Base-by-base conservation (phyloP, 176 grass and related monocot species). In the Pontederia paniculata region DNA sequence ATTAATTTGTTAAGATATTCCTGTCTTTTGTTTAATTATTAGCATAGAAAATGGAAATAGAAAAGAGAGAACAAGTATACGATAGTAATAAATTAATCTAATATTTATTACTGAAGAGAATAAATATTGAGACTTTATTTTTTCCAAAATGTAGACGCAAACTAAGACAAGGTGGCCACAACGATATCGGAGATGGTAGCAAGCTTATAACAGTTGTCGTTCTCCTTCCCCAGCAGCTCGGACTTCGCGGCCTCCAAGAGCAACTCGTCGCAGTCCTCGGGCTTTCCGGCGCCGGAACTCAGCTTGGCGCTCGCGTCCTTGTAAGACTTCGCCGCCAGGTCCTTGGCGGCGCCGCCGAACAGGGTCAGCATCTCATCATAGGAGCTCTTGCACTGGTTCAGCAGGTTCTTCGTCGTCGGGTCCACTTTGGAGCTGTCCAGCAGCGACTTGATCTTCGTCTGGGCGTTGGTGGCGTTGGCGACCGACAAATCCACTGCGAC, bases 401-500 rank as follows among this genome's bases (percentile, higher is more conserved):
- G 14, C 48, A 50, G n/a, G 14, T n/a, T 11, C 48, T 50, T 50
- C n/a, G 48, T 50, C 1, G 1, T 0, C 8, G 48, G n/a, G 14
- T 50, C 48, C 3, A 50, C n/a, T 2, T 15, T 68, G 62, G 44
- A 22, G 45, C 46, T 58, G 12, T 53, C 50, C 45, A 76, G 43
- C 53, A 76, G 21, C 19, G 62, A 67, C 55, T 76, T 59, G 11
- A 76, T 76, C n/a, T 55, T 60, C 9, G 73, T 67, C 42, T 21
- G 31, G 23, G 65, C 52, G 66, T 17, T 1, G 17, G 73, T 68
- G 15, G 73, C 73, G 2, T 68, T 68, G 1, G 51, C 22, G 19
- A 76, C 49, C 5, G 73, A 68, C 44, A 76, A 19, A 16, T 76
- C 67, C 23, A 58, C 63, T 7, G 63, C 65, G 58, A 76, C 67